Evolutionary conservation across 805 yeast species (phyloP), one percentile per base, ranked within the genome.

Genomic region (Saccharomycopsis sp.): DNA sequence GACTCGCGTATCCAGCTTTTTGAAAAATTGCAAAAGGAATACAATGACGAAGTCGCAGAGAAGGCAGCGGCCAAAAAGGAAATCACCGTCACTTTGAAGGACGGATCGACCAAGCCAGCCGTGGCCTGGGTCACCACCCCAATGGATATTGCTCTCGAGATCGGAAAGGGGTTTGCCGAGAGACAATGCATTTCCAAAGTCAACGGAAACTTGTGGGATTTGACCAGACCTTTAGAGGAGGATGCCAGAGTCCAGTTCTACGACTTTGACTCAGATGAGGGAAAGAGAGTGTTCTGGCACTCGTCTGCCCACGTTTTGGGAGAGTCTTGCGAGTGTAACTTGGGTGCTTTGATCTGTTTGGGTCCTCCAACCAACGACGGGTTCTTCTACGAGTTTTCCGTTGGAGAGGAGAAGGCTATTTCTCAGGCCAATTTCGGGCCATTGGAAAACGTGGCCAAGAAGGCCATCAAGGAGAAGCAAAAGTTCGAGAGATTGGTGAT

Each of bases 291-390:
- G 40, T 94, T 94, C 76, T 94, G 99, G 99, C 99, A 94, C 73
- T 94, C 99, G 1, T 87, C 97, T 64, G 99, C 99, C 55, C 99
- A 94, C 75, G 92, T 94, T 57, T 77, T 94, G 66, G 99, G 99
- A 75, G 99, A 94, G 77, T 92, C 97, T 53, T 88, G 97, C 77
- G 99, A 94, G 76, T 87, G 97, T 72, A 94, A 90, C 73, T 78
- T 86, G 71, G 98, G 97, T 65, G 95, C 96, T 64, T 97, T 92
- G 71, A 83, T 94, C 64, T 84, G 89, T 71, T 77, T 84, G 63
- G 99, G 99, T 64, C 99, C 99, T 34, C 99, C 99, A 71, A 92
- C 97, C 61, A 90, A 86, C 57, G 98, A 92, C 63, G 99, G 99
- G 51, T 94, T 94, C 76, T 94, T 92, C 77, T 94, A 94, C 73